Conservation (phyloP, 2,329 filamentous ascomycete species). For the Fusarium praegraminearum region DNA sequence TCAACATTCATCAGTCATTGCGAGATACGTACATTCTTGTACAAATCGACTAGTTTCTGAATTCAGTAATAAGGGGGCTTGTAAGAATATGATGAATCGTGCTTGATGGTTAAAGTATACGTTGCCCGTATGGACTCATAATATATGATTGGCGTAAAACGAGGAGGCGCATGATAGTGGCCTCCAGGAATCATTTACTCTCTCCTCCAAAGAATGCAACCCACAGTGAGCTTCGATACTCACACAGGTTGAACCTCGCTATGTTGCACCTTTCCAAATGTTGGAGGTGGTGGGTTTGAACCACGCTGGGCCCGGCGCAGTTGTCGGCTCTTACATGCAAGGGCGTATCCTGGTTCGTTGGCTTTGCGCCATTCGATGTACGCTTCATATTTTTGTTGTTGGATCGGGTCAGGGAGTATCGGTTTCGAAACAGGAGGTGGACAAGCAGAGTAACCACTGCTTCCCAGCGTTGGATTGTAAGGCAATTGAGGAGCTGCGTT, state of each 20-base stretch:
- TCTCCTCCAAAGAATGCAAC: background rate
- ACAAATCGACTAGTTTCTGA: background rate
- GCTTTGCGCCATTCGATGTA: constrained; percentile 64
- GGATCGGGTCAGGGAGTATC: constrained; percentile 54
- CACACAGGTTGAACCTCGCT: background rate
- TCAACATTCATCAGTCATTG: background rate
- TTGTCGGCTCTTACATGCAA: constrained; percentile 60
- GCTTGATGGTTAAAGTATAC: background rate
- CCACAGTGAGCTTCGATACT: background rate
- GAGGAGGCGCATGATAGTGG: no score
- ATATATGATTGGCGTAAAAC: background rate
- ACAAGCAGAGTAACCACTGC: background rate
- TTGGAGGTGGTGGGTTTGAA: constrained; percentile 10
- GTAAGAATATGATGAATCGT: background rate
- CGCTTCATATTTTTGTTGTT: constrained; percentile 61
- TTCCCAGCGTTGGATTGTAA: constrained; percentile 5
- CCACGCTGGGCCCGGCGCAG: constrained; percentile 53
- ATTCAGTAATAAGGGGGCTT: background rate
- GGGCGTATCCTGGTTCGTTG: constrained; percentile 61
- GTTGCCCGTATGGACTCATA: background rate
- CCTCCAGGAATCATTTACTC: background rate
- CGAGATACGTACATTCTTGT: background rate
- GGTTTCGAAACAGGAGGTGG: constrained; percentile 55
- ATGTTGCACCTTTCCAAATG: background rate
- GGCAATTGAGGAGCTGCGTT: constrained; percentile 2